Evolutionary conservation across 495 filamentous ascomycete genomes (phyloP).

Genomic region (Aspergillus sclerotiicarbonarius): DNA sequence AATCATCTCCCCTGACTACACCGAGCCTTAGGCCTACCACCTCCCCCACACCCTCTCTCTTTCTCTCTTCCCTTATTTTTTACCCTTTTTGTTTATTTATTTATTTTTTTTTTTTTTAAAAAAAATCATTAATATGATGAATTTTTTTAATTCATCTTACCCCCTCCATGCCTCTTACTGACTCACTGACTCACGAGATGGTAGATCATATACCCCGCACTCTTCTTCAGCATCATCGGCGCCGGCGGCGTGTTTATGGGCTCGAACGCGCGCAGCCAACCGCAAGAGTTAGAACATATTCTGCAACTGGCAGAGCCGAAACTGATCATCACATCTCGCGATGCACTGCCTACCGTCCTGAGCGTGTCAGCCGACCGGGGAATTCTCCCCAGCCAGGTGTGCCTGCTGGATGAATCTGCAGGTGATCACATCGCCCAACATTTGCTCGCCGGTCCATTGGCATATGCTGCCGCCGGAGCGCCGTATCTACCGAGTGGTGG

Average conservation of each 20-base stretch:
- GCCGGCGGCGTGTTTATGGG: slow-evolving; percentile 38
- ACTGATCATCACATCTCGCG: slow-evolving; percentile 39
- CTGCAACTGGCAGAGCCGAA: slow-evolving; percentile 26
- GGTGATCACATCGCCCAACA: slow-evolving; percentile 36
- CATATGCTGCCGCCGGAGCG: slow-evolving; percentile 18
- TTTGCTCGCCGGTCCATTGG: slow-evolving; percentile 25
- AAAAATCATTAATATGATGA: background rate
- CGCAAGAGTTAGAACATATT: slow-evolving; percentile 28
- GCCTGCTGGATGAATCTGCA: slow-evolving; percentile 45
- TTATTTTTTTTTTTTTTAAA: slow-evolving; percentile 4
- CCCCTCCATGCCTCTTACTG: background rate
- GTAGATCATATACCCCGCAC: slow-evolving; percentile 48
- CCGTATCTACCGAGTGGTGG: slow-evolving; percentile 20
- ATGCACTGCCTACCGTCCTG: slow-evolving; percentile 41
- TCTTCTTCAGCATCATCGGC: slow-evolving; percentile 49
- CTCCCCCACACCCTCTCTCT: slow-evolving; percentile 1
- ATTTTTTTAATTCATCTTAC: background rate
- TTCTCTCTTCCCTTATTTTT: slow-evolving; percentile 5
- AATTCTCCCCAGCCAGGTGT: slow-evolving; percentile 50
- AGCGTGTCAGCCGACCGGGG: slow-evolving; percentile 43
- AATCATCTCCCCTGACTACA: slow-evolving; percentile 16
- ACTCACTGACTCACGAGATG: slow-evolving; percentile 8
- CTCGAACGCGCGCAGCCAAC: slow-evolving; percentile 31
- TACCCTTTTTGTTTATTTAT: slow-evolving; percentile 9
- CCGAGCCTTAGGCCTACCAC: slow-evolving; percentile 8